These are phyloP conservation scores for Saccharomycopsis malanga DNA, from an alignment of 805 yeast species.

Conservation along the genomic window DNA sequence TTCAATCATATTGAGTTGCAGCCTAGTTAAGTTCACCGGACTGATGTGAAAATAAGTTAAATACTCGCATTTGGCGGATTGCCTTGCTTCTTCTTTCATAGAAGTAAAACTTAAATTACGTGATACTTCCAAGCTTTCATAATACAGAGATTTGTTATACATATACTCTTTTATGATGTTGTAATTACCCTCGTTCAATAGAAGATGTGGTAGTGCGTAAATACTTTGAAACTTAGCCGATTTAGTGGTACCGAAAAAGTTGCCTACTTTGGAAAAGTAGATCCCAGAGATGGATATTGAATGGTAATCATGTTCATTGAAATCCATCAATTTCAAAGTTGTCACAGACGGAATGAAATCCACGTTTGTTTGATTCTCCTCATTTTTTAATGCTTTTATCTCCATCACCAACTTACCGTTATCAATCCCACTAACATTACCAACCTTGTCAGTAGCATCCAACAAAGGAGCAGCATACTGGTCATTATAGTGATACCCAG, in stretches of 20 bases:
- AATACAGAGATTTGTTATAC: conserved; percentile 26
- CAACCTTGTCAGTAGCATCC: conserved; percentile 17
- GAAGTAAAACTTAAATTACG: background rate
- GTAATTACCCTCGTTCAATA: conserved; percentile 32
- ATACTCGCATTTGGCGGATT: conserved; percentile 54
- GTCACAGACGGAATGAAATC: conserved; percentile 22
- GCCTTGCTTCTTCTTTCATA: conserved; percentile 17
- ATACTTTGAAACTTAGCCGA: conserved; percentile 60
- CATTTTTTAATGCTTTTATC: conserved; percentile 1
- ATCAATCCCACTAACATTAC: conserved; percentile 30
- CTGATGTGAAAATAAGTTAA: conserved; percentile 61
- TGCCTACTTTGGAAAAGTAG: conserved; percentile 61
- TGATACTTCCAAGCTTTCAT: background rate
- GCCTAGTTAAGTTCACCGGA: conserved; percentile 46
- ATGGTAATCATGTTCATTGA: conserved; percentile 43
- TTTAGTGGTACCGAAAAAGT: conserved; percentile 48
- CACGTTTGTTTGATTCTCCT: conserved; percentile 20
- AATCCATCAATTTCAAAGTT: conserved; percentile 28
- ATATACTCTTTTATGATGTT: conserved; percentile 15
- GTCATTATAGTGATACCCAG: conserved; percentile 18
- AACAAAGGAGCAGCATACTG: conserved; percentile 21
- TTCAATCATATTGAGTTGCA: conserved; percentile 57
- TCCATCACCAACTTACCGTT: conserved; percentile 26
- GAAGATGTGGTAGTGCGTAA: conserved; percentile 53
- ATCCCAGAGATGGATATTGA: conserved; percentile 48